Base-by-base conservation (phyloP, 2,329 filamentous ascomycete genomes). In the Pseudophaeomoniella oleicola region DNA sequence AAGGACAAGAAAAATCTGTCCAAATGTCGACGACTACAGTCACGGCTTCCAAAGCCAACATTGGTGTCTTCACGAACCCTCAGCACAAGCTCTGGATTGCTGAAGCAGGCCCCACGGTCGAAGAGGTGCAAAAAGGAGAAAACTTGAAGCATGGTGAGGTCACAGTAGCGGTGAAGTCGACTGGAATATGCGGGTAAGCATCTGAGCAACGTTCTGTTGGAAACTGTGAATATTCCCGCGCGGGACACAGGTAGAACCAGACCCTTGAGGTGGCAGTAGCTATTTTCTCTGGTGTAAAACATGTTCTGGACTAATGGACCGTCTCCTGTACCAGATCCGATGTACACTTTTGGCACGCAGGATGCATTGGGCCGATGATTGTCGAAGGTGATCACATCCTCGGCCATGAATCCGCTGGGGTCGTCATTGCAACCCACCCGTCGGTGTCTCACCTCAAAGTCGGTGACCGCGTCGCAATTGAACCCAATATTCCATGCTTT, bases 331-430 rank as follows among this genome's bases (percentile, higher is more conserved):
- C 36, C 50, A 88, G 83, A 39, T 93, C 84, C 42, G 87, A 94
- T 59, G 79, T 96, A 39, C 88, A 96, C 64, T 96, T 96, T 67
- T 96, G 88, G 88, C 84, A 92, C 56, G 81, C 81, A 35, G 88
- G 88, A 46, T 83, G 82, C 64, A 96, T 96, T 55, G 88, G 88
- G 17, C 87, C 87, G 47, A 94, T 94, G 87, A 79, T 94, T 44
- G 88, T 96, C 34, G 72, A 72, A 47, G 81, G 72, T 52, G 80
- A 87, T 52, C 88, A 94, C 59, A 86, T 94, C 52, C 77, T 96
- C 14, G 88, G 88, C 46, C 88, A 96, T 67, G 88, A 96, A 64
- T 90, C 85, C 30, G 88, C 87, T 44, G 78, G 67, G 30, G 80
- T 58, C 51, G 62, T 94, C 41, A 71, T 94, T 46, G 81, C 86